These are phyloP conservation scores for Pigoraptor vietnamica DNA, from an alignment of 78 protist species.

Conservation along the genomic window DNA sequence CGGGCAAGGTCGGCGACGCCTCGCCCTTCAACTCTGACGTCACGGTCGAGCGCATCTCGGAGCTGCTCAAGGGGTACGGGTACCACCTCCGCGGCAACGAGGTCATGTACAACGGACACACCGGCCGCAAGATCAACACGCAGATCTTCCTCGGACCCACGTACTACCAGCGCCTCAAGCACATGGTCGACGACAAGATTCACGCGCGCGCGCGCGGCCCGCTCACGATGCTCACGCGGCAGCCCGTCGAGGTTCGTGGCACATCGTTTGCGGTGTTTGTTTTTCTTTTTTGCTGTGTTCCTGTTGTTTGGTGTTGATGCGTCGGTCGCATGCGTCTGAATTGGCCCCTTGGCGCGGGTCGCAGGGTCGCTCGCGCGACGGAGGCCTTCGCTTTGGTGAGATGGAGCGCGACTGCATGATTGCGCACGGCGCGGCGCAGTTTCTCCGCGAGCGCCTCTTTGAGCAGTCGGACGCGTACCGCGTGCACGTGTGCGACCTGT, in stretches of 20 bases:
- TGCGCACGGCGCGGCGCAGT: slow-evolving; percentile 79
- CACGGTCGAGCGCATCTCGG: slow-evolving; percentile 75
- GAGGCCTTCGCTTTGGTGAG: slow-evolving; percentile 99
- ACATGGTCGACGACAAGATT: slow-evolving; percentile 98
- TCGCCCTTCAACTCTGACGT: slow-evolving; percentile 93
- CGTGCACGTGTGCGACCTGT: slow-evolving; percentile 95
- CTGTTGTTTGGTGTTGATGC: not conserved
- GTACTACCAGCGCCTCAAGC: slow-evolving; percentile 98
- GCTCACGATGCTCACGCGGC: slow-evolving; percentile 83
- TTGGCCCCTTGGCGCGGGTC: not conserved
- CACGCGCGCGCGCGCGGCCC: slow-evolving; percentile 98
- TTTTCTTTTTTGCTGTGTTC: not conserved
- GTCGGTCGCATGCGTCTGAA: not conserved
- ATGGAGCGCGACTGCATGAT: slow-evolving; percentile 98
- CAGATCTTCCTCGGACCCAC: slow-evolving; percentile 97
- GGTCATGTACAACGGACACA: slow-evolving; percentile 95
- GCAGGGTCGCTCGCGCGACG: slow-evolving; percentile 95
- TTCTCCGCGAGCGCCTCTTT: slow-evolving; percentile 93
- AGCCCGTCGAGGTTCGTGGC: slow-evolving; percentile 88
- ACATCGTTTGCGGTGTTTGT: not conserved
- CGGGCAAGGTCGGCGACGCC: slow-evolving; percentile 85
- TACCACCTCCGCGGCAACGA: slow-evolving; percentile 92
- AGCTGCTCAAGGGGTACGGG: slow-evolving; percentile 70
- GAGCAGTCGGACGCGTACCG: slow-evolving; percentile 83
- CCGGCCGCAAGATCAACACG: slow-evolving; percentile 87